Percentiles rank a stretch among this genome's conserved stretches.
Conservation (phyloP, 2,329 filamentous ascomycete species). For the Eutypa lata region DNA sequence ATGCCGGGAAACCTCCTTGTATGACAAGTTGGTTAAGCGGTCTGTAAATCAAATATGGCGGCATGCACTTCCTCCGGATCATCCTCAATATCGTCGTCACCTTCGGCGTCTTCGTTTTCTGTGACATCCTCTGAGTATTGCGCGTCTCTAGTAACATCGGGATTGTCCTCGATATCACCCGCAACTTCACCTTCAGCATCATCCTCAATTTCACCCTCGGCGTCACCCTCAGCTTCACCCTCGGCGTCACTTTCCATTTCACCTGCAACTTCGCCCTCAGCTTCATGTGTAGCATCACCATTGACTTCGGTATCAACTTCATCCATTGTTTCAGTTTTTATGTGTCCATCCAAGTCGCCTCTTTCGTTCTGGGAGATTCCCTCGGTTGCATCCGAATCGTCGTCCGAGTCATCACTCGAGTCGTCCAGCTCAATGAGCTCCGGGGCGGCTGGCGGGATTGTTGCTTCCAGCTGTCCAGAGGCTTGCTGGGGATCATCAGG, state of each 20-base stretch:
- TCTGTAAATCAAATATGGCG: neutral
- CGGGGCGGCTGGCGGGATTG: no score
- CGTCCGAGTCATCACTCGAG: neutral
- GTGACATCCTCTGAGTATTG: neutral
- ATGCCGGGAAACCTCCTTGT: neutral
- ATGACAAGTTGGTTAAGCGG: neutral
- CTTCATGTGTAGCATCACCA: neutral
- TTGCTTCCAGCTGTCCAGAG: no score
- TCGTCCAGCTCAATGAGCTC: neutral
- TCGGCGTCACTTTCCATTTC: no score
- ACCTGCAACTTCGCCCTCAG: no score
- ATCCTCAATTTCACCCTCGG: no score
- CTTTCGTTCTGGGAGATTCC: neutral
- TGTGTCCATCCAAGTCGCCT: neutral
- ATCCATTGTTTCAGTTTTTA: neutral
- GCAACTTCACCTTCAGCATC: no score
- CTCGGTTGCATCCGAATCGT: neutral
- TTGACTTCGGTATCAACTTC: neutral
- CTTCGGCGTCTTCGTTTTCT: neutral
- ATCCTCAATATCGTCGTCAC: neutral
- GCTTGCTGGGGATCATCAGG: no score
- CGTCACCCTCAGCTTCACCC: no score
- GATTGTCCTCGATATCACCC: no score
- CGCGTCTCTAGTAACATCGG: neutral
- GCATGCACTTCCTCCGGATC: neutral